phyloP scores from a whole-genome alignment of 495 filamentous ascomycete genomes.

The Aspergillus saccharolyticus region DNA sequence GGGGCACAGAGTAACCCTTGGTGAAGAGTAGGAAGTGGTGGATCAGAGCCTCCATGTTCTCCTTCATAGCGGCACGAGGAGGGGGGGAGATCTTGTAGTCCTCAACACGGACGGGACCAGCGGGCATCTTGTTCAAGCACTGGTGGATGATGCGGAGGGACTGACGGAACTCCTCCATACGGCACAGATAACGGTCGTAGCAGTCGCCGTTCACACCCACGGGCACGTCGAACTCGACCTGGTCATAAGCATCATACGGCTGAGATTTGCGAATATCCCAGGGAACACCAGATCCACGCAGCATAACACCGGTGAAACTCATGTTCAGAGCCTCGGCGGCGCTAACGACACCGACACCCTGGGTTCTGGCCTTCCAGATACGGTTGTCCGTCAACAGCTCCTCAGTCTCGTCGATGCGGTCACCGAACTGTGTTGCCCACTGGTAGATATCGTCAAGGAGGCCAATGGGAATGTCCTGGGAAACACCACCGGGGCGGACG shows the following conservation, averaged over 20 bases:
- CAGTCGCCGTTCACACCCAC: conserved; percentile 97
- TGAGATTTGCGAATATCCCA: conserved; percentile 95
- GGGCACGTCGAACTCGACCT: conserved; percentile 97
- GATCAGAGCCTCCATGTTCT: conserved; percentile 99
- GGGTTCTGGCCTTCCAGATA: conserved; percentile 93
- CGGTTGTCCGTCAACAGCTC: conserved; percentile 98
- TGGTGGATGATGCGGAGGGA: conserved; percentile 97
- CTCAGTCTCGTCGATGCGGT: conserved; percentile 98
- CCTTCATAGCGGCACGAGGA: conserved; percentile 97
- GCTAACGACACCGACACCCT: conserved; percentile 85
- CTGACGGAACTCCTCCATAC: conserved; percentile 99
- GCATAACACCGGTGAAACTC: conserved; percentile 95
- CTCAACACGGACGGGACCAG: conserved; percentile 88
- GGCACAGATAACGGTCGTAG: conserved; percentile 98
- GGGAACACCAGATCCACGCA: conserved; percentile 92
- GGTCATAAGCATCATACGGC: conserved; percentile 95
- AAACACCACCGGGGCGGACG: conserved; percentile 93
- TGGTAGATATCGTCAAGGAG: conserved; percentile 99
- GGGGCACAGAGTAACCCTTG: conserved; percentile 97
- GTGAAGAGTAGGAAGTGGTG: conserved; percentile 99
- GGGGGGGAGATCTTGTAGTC: conserved; percentile 99
- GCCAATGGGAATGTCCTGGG: conserved; percentile 89
- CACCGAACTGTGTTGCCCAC: conserved; percentile 99
- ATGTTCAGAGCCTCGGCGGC: conserved; percentile 93
- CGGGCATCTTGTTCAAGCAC: conserved; percentile 97